Evolutionary conservation across 2,329 filamentous ascomycete species (phyloP).

Genomic region (Pseudocercospora fuligena): DNA sequence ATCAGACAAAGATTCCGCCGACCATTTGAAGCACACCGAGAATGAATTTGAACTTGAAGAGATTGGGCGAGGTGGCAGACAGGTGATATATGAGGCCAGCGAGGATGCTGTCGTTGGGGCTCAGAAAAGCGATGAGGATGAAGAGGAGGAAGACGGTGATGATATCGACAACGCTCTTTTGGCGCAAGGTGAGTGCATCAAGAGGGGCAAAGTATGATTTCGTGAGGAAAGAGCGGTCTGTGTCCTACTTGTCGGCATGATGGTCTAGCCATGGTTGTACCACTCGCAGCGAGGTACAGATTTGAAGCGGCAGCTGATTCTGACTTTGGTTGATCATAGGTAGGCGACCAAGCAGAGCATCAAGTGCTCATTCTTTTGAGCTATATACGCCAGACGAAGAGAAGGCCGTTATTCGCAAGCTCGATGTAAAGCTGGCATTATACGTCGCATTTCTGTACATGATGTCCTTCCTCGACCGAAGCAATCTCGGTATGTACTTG

Average conservation of each 20-base stretch:
- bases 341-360: conserved; percentile 13
- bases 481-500: conserved; percentile 61
- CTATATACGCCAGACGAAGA: conserved; percentile 71
- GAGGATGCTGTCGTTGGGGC: conserved; percentile 25
- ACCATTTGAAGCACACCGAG: conserved; percentile 19
- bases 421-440: conserved; percentile 76
- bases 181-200: conserved; percentile 27
- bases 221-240: not conserved
- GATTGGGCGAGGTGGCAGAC: conserved; percentile 26
- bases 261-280: not conserved
- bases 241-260: not conserved
- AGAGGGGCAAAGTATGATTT: not conserved
- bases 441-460: conserved; percentile 85
- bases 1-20: conserved; percentile 31
- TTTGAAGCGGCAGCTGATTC: not conserved
- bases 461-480: conserved; percentile 83
- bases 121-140: conserved; percentile 37
- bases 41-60: conserved; percentile 36
- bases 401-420: conserved; percentile 57
- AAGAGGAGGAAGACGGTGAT: conserved; percentile 30
- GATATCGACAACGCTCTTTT: conserved; percentile 29
- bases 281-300: not conserved
- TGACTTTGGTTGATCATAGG: not conserved
- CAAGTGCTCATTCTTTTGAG: conserved; percentile 51
- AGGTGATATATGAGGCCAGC: conserved; percentile 18